Conservation (phyloP, 805 yeast genomes). For the Metschnikowia hibisci region DNA sequence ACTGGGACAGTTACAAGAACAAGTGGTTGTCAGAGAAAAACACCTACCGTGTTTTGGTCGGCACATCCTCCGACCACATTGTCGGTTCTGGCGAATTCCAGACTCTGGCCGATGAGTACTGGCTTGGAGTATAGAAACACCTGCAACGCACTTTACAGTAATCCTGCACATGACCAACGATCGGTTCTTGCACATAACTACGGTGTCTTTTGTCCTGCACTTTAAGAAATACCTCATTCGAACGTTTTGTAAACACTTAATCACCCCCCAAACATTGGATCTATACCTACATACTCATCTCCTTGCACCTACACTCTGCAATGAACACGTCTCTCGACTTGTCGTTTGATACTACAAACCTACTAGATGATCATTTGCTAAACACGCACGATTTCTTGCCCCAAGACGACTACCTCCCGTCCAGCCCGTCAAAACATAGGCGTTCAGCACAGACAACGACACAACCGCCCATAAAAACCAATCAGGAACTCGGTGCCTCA, state of each 20-base stretch:
- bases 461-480: not conserved
- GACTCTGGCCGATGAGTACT: constrained; percentile 8
- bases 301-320: constrained; percentile 1
- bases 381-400: constrained; percentile 12
- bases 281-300: constrained; percentile 1
- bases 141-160: too few relatives aligned
- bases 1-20: constrained; percentile 26
- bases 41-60: constrained; percentile 24
- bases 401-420: constrained; percentile 6
- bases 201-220: not conserved
- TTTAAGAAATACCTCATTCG: constrained; percentile 9
- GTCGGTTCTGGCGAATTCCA: constrained; percentile 11
- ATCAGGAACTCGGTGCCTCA: constrained; percentile 9
- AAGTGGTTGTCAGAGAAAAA: constrained; percentile 27
- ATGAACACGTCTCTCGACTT: constrained; percentile 17
- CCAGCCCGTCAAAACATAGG: constrained; percentile 14
- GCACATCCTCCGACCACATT: constrained; percentile 16
- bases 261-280: constrained; percentile 1
- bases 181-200: too few relatives aligned
- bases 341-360: constrained; percentile 17
- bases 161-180: too few relatives aligned
- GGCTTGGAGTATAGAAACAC: constrained; percentile 14
- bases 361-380: constrained; percentile 17
- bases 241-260: constrained; percentile 15
- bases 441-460: not conserved